These are phyloP conservation scores for Neurospora sp. DNA, from an alignment of 495 filamentous ascomycete genomes.

Conservation along the genomic window DNA sequence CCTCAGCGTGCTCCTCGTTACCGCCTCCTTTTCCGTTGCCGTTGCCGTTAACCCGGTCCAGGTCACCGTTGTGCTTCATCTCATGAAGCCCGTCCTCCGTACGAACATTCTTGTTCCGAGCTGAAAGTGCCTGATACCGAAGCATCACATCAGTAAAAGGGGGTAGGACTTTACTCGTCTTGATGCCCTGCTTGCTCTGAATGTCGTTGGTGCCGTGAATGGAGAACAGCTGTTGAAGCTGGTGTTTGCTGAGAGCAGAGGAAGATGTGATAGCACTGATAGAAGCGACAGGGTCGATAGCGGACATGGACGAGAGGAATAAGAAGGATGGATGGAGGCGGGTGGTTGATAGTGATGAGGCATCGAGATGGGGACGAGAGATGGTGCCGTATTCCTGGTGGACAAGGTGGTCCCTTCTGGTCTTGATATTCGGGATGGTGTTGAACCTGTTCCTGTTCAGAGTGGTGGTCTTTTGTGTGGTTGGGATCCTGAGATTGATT, in stretches of 20 bases:
- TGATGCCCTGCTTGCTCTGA: not conserved
- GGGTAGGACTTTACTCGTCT: not conserved
- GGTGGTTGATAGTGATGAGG: not conserved
- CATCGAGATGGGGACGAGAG: not conserved
- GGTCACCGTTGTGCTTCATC: not conserved
- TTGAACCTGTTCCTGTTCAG: not conserved
- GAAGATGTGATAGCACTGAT: not conserved
- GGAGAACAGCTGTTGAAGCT: not conserved
- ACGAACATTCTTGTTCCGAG: not conserved
- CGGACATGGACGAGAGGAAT: not conserved
- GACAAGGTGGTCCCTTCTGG: not conserved
- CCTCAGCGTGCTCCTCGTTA: not conserved
- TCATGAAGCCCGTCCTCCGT: not conserved
- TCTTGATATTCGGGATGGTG: not conserved
- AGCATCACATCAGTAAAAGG: not conserved
- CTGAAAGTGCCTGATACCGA: not conserved
- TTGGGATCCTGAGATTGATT: not conserved
- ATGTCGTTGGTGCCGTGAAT: not conserved
- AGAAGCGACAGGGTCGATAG: not conserved
- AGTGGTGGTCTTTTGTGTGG: not conserved
- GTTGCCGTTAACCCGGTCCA: not conserved
- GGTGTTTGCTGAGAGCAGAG: not conserved
- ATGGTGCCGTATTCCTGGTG: not conserved
- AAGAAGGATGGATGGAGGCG: not conserved
- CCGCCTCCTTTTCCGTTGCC: not conserved